These are phyloP conservation scores for Brassica incana DNA, from an alignment of 345 rosid genomes.

Conservation along the genomic window DNA sequence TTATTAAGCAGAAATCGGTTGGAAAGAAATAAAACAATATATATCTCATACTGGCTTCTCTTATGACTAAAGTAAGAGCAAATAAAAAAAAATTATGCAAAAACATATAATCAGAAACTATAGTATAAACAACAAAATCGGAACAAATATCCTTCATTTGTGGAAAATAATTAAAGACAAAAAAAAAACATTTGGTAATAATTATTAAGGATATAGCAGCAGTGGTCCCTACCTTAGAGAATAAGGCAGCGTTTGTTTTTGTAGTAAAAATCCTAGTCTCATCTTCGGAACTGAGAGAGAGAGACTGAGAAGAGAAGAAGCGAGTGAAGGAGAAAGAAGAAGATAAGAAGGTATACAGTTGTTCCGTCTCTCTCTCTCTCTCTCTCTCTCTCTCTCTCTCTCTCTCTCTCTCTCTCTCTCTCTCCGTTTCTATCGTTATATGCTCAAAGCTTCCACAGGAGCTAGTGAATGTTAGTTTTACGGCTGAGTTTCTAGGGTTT, in stretches of 20 bases:
- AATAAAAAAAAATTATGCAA: no score
- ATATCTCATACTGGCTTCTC: neutral
- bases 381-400: neutral
- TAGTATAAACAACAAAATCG: no score
- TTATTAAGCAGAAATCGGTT: neutral
- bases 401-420: neutral
- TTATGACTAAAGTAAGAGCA: neutral
- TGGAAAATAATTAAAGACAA: no score
- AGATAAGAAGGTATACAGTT: neutral
- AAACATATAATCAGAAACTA: neutral
- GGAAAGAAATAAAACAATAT: neutral
- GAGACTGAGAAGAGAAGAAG: neutral
- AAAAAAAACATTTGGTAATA: no score
- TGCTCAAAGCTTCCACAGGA: neutral
- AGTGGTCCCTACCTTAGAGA: no score
- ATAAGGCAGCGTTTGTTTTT: neutral
- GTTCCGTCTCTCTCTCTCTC: neutral
- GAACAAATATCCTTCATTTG: neutral
- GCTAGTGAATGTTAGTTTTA: neutral
- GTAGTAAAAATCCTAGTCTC: neutral
- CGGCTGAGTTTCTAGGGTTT: slow-evolving; percentile 1
- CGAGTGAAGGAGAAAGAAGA: neutral
- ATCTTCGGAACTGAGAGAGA: neutral
- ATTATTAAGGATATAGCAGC: neutral
- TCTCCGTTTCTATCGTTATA: neutral